Base-by-base conservation (phyloP, 805 yeast species). In the Wickerhamia fluorescens region DNA sequence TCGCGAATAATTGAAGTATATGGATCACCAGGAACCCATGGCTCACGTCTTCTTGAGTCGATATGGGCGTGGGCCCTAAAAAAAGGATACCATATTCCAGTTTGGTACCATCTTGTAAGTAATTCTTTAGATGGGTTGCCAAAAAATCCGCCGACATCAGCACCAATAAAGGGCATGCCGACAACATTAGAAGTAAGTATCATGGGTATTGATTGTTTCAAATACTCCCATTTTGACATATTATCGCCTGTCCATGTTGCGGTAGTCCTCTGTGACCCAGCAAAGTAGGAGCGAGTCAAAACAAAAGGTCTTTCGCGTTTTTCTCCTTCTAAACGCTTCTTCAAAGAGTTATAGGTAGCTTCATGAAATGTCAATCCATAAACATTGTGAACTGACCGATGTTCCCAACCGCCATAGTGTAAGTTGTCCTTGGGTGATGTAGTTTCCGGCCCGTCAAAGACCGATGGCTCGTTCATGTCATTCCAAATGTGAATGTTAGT, bases 211-310 rank as follows among this genome's bases (percentile, higher is more conserved):
- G 96, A 84, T 4, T 73, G 67, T 41, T 70, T 66, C 36, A 92
- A 64, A 45, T 86, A 82, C 38, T 80, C 92, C 98, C 98, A 92
- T 41, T 71, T 78, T 3, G 96, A 85, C 71, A 75, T 79, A 53
- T 89, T 92, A 53, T 92, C 99, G 25, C 99, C 99, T 0, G 96
- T 86, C 99, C 98, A 92, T 74, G 83, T 79, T 0, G 97, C 95
- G 0, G 92, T 78, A 0, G 92, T 67, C 42, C 88, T 68, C 56
- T 92, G 97, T 2, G 96, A 84, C 0, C 98, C 98, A 0, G 96
- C 71, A 50, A 68, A 92, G 52, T 73, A 89, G 0, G 96, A 68
- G 37, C 98, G 66, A 0, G 98, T 86, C 25, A 92, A 65, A 9
- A 89, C 58, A 45, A 92, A 92, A 6, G 98, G 98, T 34, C 98